These are phyloP conservation scores for Aspergillus kassunensis DNA, from an alignment of 495 filamentous ascomycete genomes.

Conservation along the genomic window DNA sequence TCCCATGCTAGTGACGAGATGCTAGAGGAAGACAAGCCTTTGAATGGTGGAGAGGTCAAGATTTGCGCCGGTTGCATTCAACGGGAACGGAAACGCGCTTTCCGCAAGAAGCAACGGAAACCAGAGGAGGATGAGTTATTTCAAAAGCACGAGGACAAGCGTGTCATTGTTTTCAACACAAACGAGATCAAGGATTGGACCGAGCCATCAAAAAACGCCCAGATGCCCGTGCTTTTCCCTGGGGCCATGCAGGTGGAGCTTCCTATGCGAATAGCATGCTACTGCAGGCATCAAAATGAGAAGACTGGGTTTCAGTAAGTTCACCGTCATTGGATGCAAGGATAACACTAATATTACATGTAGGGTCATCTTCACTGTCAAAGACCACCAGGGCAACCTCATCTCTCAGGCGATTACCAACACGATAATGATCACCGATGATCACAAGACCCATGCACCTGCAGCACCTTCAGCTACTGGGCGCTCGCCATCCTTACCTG, in stretches of 20 bases:
- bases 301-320: conserved; percentile 78
- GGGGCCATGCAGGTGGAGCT: conserved; percentile 70
- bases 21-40: conserved; percentile 61
- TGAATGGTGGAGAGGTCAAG: conserved; percentile 78
- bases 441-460: conserved; percentile 79
- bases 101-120: conserved; percentile 84
- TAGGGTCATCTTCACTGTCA: conserved; percentile 87
- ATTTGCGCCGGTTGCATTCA: conserved; percentile 82
- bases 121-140: conserved; percentile 78
- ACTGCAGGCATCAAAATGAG: conserved; percentile 90
- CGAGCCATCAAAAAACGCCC: conserved; percentile 44
- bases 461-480: conserved; percentile 32
- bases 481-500: conserved; percentile 36
- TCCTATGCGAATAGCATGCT: conserved; percentile 96
- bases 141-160: conserved; percentile 67
- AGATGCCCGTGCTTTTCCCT: conserved; percentile 38
- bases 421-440: conserved; percentile 92
- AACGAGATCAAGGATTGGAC: conserved; percentile 87
- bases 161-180: conserved; percentile 91
- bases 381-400: conserved; percentile 67
- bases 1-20: conserved; percentile 30
- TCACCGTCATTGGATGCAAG: not conserved
- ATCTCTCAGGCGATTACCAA: conserved; percentile 81
- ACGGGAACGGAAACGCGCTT: conserved; percentile 81
- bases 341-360: not conserved